phyloP scores from a whole-genome alignment of 2,329 filamentous ascomycete species.

The Fusarium sp. region DNA sequence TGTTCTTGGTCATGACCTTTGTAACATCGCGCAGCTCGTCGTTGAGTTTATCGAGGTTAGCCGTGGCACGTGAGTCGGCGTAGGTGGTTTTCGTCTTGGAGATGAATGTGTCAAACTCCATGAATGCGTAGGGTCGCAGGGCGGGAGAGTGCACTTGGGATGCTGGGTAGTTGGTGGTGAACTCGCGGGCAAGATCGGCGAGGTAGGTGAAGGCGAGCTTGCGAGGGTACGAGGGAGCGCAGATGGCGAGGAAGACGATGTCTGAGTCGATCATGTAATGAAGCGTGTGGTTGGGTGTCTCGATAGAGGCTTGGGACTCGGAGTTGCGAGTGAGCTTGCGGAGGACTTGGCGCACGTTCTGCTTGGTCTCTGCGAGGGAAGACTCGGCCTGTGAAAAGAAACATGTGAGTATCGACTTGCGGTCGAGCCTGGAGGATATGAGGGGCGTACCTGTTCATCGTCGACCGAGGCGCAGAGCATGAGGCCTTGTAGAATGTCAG shows the following conservation, averaged over 20 bases:
- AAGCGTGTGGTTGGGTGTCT: conserved; percentile 82
- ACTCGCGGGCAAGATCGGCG: conserved; percentile 89
- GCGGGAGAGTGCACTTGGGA: conserved; percentile 77
- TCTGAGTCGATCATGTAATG: conserved; percentile 89
- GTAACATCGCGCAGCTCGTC: conserved; percentile 98
- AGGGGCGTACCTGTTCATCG: conserved; percentile 77
- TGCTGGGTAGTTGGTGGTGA: conserved; percentile 83
- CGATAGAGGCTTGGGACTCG: conserved; percentile 91
- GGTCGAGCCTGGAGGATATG: neutral
- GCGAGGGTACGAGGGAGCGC: conserved; percentile 92
- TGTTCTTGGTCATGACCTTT: conserved; percentile 99
- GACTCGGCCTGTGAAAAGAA: conserved; percentile 65
- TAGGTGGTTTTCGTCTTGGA: conserved; percentile 92
- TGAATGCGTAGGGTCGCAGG: conserved; percentile 93
- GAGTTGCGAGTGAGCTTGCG: conserved; percentile 89
- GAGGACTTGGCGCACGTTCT: conserved; percentile 89
- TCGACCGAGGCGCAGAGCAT: conserved; percentile 96
- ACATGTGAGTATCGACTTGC: neutral
- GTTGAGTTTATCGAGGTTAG: conserved; percentile 95
- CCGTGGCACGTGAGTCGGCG: conserved; percentile 87
- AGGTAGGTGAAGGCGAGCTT: conserved; percentile 99
- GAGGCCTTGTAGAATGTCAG: conserved; percentile 70
- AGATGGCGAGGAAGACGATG: conserved; percentile 93
- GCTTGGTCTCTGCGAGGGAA: conserved; percentile 87
- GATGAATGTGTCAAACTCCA: conserved; percentile 98